Evolutionary conservation across 768 basidiomycete genomes (phyloP).

Genomic region (Hysterangium stoloniferum): DNA sequence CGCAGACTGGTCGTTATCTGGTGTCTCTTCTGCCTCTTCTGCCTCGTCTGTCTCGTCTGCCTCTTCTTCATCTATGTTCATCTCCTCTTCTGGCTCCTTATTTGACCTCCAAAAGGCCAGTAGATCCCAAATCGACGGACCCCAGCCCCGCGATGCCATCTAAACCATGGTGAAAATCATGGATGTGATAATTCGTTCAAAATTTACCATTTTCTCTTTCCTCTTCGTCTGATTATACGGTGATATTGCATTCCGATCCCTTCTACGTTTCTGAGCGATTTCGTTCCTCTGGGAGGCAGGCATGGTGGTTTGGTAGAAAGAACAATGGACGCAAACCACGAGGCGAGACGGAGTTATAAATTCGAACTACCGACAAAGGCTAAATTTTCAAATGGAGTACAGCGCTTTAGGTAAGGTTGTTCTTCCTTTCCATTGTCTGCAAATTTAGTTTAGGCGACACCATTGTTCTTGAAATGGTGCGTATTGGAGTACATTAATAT

Average conservation of each 20-base stretch:
- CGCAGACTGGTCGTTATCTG: neutral
- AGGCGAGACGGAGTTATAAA: too few relatives aligned
- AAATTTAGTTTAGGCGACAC: too few relatives aligned
- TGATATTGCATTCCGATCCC: neutral
- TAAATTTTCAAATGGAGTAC: too few relatives aligned
- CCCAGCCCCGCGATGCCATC: constrained; percentile 5
- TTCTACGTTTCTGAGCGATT: neutral
- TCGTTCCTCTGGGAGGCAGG: neutral
- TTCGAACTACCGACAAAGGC: too few relatives aligned
- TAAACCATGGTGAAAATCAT: neutral
- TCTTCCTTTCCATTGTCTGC: too few relatives aligned
- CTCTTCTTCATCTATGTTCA: neutral
- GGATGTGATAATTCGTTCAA: neutral
- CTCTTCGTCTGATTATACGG: constrained; percentile 2
- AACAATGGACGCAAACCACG: constrained; percentile 4
- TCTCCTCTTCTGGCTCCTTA: neutral
- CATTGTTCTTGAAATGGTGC: too few relatives aligned
- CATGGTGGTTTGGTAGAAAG: neutral
- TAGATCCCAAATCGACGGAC: constrained; percentile 7
- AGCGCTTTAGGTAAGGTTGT: too few relatives aligned
- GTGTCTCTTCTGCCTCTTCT: neutral
- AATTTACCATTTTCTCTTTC: constrained; percentile 8
- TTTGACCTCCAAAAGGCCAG: constrained; percentile 6
- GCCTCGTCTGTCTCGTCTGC: neutral
- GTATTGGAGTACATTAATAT: too few relatives aligned